Evolutionary conservation across 2,329 filamentous ascomycete species (phyloP), one percentile per base, ranked within the genome.

Genomic region (Metarhizium humberi): DNA sequence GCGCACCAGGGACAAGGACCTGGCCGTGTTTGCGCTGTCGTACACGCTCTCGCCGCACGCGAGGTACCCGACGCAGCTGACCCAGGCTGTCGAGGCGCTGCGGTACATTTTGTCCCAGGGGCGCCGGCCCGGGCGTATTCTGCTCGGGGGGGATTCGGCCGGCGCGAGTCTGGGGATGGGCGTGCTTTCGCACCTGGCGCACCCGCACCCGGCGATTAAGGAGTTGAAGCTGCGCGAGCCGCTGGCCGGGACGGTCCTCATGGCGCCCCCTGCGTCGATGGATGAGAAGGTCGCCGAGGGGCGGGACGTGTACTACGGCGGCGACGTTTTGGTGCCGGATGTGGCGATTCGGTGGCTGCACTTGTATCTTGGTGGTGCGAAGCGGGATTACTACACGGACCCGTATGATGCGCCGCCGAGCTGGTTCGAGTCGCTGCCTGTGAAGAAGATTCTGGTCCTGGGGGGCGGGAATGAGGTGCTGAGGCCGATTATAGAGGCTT

Each of bases 1-100:
- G 25, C 25, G 25, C 25, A 25, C 55, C 16, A 40, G 45, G 14
- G 54, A 54, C 49, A 55, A 55, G 43, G 50, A 55, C 36, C 50
- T 62, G n/a, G 56, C 58, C 56, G 25, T 62, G 49, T 62, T 62
- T 36, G 52, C 49, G 34, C 53, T 58, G 29, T 56, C 57, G 7
- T 62, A 62, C 42, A 57, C 56, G 6, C 51, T 62, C 13, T 56
- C 57, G 3, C 61, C 61, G 1, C 45, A 50, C n/a, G 60, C 53
- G 13, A 47, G 30, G 4, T 62, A 62, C 13, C 61, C 61, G 20
- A 59, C 59, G 10, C 61, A 62, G 45, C 57, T 61, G 20, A 60
- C 52, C 10, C 60, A 61, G 40, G 54, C 55, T 13, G 57, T 61
- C 40, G 60, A 58, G 14, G 58, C 52, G n/a, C 45, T 61, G 36